Evolutionary conservation across 1,284 basidiomycete genomes (phyloP).

Genomic region (Chalciporus sp.): DNA sequence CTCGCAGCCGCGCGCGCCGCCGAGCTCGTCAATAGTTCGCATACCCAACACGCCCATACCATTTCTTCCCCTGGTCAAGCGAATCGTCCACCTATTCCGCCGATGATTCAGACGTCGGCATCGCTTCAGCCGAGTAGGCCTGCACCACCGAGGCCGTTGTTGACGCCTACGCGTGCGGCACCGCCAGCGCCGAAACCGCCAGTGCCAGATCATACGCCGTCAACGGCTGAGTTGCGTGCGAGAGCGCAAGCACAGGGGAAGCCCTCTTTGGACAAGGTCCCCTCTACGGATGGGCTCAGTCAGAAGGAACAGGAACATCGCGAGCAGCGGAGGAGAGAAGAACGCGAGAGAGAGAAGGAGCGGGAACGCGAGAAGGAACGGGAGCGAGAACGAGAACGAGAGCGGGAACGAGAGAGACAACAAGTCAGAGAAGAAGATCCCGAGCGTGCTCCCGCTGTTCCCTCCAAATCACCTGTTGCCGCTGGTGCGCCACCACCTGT

Average conservation of each 20-base stretch:
- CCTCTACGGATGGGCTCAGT: conserved; percentile 30
- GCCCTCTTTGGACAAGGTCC: conserved; percentile 37
- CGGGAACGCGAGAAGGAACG: conserved; percentile 30
- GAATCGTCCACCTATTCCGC: conserved; percentile 35
- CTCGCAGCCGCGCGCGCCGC: conserved; percentile 59
- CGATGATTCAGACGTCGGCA: conserved; percentile 28
- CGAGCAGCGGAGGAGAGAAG: conserved; percentile 32
- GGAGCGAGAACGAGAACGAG: conserved; percentile 26
- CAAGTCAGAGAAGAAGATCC: conserved; percentile 29
- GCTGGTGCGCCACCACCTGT: conserved; percentile 63
- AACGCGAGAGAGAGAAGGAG: conserved; percentile 34
- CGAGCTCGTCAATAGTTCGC: conserved; percentile 64
- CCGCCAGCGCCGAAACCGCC: conserved; percentile 47
- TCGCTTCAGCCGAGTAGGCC: conserved; percentile 50
- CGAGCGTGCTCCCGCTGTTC: conserved; percentile 45
- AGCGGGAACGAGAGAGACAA: conserved; percentile 26
- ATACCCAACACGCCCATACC: conserved; percentile 46
- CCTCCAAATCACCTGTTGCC: conserved; percentile 54
- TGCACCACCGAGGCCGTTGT: conserved; percentile 55
- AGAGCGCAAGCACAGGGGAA: conserved; percentile 59
- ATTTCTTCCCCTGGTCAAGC: conserved; percentile 34
- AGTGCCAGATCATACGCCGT: conserved; percentile 57
- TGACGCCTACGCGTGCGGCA: conserved; percentile 52
- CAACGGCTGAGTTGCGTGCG: conserved; percentile 61
- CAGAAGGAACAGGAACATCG: conserved; percentile 37